Base-by-base conservation (phyloP, 805 yeast genomes). In the Starmerella roubikii region DNA sequence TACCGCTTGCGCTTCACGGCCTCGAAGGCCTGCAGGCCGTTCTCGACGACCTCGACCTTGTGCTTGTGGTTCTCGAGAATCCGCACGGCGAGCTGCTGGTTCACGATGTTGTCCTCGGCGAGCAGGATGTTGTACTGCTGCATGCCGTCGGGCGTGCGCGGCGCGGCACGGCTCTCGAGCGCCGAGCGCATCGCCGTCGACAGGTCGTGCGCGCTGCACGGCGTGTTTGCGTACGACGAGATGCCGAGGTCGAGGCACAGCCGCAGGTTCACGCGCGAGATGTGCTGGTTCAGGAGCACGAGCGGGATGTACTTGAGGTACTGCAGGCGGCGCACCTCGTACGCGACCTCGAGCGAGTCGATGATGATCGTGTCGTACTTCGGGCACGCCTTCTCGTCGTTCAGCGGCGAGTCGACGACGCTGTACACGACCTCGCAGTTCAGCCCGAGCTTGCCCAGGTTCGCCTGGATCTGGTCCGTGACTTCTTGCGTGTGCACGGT, bases 21-120 rank as follows among this genome's bases (percentile, higher is more conserved):
- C 43, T 81, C 82, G 48, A 73, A 69, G 1, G 94, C 93, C 50
- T 82, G 83, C 42, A 71, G 65, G 13, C 94, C 94, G 58, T 83
- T 83, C 55, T 80, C 88, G 6, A 82, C 94, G 34, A 83, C 94
- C 42, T 74, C 76, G 11, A 83, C 86, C 41, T 69, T 67, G 59
- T 83, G 94, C 21, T 88, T 88, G 57, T 80, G 82, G 58, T 83
- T 83, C 56, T 83, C 91, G 40, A 83, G 64, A 34, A 83, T 83
- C 47, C 84, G 67, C 6, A 81, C 93, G 0, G 94, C 94, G 46
- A 83, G 67, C 55, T 82, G 83, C 58, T 82, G 94, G 57, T 83
- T 83, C 29, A 83, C 91, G 49, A 81, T 64, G 52, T 84, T 83
- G 60, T 83, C 94, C 58, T 83, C 94, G 0, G 93, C 94, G 25